Conservation (phyloP, 306 rosid genomes). For the Mimosa pudica region DNA sequence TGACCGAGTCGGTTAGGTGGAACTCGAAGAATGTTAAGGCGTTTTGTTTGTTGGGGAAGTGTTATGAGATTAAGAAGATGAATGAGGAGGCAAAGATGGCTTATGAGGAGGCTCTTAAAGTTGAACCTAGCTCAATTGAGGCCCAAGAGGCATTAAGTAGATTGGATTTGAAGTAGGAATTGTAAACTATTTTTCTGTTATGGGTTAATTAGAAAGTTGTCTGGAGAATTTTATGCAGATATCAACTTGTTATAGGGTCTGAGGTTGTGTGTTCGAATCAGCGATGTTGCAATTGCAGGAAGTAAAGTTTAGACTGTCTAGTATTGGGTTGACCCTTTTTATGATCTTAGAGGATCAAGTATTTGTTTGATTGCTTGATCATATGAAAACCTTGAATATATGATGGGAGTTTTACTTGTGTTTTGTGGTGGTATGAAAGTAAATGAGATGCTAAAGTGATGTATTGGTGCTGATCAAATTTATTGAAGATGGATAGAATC, state of each 20-base stretch:
- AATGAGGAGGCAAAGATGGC: slow-evolving; percentile 72
- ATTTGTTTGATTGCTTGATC: slow-evolving; percentile 11
- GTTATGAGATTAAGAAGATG: slow-evolving; percentile 74
- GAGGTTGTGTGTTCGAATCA: too few relatives aligned
- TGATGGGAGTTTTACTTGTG: neutral
- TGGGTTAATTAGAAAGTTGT: neutral
- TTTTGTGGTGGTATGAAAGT: neutral
- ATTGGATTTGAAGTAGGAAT: slow-evolving; percentile 38
- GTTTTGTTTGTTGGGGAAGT: slow-evolving; percentile 70
- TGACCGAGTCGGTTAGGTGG: slow-evolving; percentile 60
- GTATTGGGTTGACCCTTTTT: too few relatives aligned
- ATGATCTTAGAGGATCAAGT: neutral
- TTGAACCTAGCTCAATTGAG: slow-evolving; percentile 48
- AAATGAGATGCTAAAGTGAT: neutral
- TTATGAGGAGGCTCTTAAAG: slow-evolving; percentile 61
- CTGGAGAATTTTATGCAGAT: neutral
- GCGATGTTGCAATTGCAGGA: too few relatives aligned
- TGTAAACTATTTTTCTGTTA: neutral
- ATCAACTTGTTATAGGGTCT: too few relatives aligned
- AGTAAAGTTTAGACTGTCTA: too few relatives aligned
- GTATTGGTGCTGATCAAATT: neutral
- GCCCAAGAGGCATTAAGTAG: slow-evolving; percentile 69
- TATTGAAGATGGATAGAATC: neutral
- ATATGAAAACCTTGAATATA: neutral
- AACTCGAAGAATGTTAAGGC: slow-evolving; percentile 57